Base-by-base conservation (phyloP, 345 rosid species). In the Populus euphratica region DNA sequence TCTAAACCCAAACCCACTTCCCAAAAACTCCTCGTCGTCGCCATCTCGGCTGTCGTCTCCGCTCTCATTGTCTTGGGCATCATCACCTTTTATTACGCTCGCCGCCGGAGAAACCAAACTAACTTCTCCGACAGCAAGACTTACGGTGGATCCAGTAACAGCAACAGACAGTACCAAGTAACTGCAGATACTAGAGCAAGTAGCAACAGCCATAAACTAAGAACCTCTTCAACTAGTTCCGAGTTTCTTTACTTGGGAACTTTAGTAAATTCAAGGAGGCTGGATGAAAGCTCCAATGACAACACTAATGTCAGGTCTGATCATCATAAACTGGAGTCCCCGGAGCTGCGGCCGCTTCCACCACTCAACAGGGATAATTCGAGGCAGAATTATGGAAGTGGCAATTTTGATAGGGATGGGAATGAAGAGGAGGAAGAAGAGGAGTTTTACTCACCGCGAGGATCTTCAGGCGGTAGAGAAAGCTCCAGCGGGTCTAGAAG, bases 321-420 rank as follows among this genome's bases (percentile, higher is more conserved):
- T 68, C 88, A 87, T 20, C 81, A 88, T 77, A 94, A 91, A 74
- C 38, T 94, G 67, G 93, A 92, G 18, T 96, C 99, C 17, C 99
- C 99, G 82, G 99, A 94, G 85, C 92, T 96, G 44, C 92, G 87
- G 39, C 99, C 98, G 9, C 89, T 96, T 47, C 98, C 99, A 65
- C 98, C 99, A 10, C 84, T 96, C 10, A 76, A 87, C 72, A 85
- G 91, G 72, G 91, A 86, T 84, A 83, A 85, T 59, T 84, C 81
- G 29, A 62, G 83, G 76, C 83, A 79, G 83, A 86, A 87, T 71
- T 86, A 11, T 25, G 80, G 79, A 16, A 83, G 68, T 29, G 81
- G 7, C 4, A 56, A 20, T 8, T 21, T 10, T n/a, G 62, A 23
- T n/a, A 11, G 64, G 64, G 29, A 12, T 39, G 72, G 29, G 31